Evolutionary conservation across 2,329 filamentous ascomycete species (phyloP).

Genomic region (Xenoacremonium recifei): DNA sequence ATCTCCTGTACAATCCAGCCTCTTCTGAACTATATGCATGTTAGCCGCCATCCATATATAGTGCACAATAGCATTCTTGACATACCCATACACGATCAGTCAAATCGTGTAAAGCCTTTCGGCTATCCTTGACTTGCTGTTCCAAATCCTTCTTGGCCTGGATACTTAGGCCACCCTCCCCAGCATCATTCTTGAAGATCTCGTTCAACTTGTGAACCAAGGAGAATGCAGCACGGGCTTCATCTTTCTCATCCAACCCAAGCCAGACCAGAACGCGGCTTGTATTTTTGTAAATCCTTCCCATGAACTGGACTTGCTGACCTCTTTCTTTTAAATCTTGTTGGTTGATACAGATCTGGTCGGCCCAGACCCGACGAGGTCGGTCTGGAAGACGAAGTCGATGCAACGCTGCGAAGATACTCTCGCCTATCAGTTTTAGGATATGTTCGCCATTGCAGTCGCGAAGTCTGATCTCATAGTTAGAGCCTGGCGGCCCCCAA

Average conservation of each 20-base stretch:
- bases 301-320: conserved; percentile 13
- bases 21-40: conserved; percentile 1
- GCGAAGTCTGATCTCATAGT: not conserved
- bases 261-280: conserved; percentile 7
- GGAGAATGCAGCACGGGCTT: not conserved
- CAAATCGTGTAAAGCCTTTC: not conserved
- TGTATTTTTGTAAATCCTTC: conserved; percentile 8
- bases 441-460: not conserved
- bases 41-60: not conserved
- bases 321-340: conserved; percentile 7
- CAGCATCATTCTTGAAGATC: not conserved
- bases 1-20: conserved; percentile 7
- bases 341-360: conserved; percentile 16
- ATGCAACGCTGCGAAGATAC: not conserved
- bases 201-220: not conserved
- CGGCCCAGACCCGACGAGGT: conserved; percentile 6
- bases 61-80: not conserved
- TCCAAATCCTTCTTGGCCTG: not conserved
- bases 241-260: conserved; percentile 1
- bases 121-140: not conserved
- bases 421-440: not conserved
- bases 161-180: not conserved
- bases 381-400: not conserved
- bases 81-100: not conserved
- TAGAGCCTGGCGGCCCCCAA: not conserved